These are phyloP conservation scores for Solanum chilense DNA, from an alignment of 257 asterid genomes.

Conservation along the genomic window DNA sequence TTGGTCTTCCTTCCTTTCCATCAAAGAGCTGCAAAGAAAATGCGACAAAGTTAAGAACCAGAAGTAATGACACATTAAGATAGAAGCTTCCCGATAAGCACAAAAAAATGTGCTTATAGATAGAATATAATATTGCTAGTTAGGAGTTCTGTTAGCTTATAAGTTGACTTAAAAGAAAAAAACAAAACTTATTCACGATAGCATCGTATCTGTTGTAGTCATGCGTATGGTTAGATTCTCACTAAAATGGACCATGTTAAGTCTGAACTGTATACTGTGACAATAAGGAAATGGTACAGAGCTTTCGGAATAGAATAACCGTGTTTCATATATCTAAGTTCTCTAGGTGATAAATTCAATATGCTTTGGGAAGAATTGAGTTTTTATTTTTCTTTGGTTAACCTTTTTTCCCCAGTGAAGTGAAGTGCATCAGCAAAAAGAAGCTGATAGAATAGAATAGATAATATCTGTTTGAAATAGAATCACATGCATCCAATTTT, in stretches of 20 bases:
- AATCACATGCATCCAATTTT: too few relatives aligned
- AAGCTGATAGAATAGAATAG: neutral
- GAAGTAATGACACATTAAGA: neutral
- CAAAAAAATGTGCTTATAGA: neutral
- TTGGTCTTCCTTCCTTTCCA: conserved; percentile 87
- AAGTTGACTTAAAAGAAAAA: neutral
- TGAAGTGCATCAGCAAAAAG: neutral
- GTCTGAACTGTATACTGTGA: neutral
- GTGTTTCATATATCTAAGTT: neutral
- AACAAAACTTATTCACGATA: neutral
- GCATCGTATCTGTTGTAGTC: neutral
- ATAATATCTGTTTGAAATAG: neutral
- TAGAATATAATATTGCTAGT: neutral
- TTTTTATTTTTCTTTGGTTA: neutral
- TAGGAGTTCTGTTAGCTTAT: neutral
- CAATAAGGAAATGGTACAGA: neutral
- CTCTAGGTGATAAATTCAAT: neutral
- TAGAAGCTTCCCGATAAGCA: neutral
- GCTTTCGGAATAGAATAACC: neutral
- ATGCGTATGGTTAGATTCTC: neutral
- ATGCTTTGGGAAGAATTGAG: neutral
- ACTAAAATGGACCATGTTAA: neutral
- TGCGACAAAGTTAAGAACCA: conserved; percentile 9
- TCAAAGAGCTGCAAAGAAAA: conserved; percentile 65
- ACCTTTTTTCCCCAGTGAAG: neutral